Percentiles rank a stretch among this genome's conserved stretches.
Evolutionary conservation across 2,329 filamentous ascomycete genomes (phyloP).

Genomic region (Meredithiella fracta): DNA sequence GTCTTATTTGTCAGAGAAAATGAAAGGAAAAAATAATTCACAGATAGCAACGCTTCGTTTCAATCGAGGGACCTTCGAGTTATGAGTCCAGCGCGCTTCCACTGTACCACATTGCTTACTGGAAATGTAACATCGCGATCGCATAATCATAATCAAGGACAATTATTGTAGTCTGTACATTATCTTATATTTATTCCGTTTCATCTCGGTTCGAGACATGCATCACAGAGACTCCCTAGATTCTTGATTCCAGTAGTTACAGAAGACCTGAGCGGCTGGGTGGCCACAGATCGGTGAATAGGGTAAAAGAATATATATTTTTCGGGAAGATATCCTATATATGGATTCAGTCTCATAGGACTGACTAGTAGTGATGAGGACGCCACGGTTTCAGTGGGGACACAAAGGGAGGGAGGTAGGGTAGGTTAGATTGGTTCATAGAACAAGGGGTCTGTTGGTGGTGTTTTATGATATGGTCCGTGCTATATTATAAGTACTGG

Average conservation of each 20-base stretch:
- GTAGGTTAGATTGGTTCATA: background rate
- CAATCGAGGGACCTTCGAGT: slow-evolving; percentile 15
- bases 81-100: slow-evolving; percentile 15
- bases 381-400: background rate
- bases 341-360: no score
- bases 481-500: background rate
- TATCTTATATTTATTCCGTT: background rate
- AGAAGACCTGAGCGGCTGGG: no score
- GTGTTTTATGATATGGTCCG: background rate
- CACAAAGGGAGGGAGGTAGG: background rate
- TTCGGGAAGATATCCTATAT: background rate
- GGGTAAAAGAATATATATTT: no score
- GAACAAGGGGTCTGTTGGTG: background rate
- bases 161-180: background rate
- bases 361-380: background rate
- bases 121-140: background rate
- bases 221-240: no score
- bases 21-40: background rate
- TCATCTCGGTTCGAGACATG: no score
- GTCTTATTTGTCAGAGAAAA: background rate
- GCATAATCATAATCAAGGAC: background rate
- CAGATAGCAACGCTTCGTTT: slow-evolving; percentile 14
- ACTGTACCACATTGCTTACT: slow-evolving; percentile 14
- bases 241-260: no score
- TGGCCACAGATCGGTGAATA: no score